phyloP scores from a whole-genome alignment of 2,329 filamentous ascomycete genomes.

The Paracorniculantispora psalliotae region DNA sequence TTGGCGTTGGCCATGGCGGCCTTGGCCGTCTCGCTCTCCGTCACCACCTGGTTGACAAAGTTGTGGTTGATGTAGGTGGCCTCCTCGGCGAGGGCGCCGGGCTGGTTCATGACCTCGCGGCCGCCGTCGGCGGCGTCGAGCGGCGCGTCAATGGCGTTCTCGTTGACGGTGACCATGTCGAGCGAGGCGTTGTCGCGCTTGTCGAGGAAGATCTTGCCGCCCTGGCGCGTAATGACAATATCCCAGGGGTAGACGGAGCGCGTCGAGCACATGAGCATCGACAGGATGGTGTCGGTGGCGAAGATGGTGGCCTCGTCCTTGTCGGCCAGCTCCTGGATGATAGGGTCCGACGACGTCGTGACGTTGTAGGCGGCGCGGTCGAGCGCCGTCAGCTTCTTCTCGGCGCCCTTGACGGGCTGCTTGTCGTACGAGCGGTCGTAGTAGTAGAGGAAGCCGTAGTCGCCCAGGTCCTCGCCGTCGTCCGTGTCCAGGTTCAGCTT shows the following conservation, averaged over 20 bases:
- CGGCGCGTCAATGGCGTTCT: constrained; percentile 93
- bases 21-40: constrained; percentile 74
- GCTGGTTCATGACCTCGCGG: constrained; percentile 93
- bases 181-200: constrained; percentile 94
- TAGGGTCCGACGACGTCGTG: constrained; percentile 89
- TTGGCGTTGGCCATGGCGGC: constrained; percentile 82
- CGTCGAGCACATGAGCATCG: constrained; percentile 98
- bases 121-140: constrained; percentile 86
- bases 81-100: constrained; percentile 87
- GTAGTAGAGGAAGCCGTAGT: constrained; percentile 96
- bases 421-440: constrained; percentile 97
- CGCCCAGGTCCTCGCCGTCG: constrained; percentile 90
- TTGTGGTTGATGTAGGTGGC: constrained; percentile 99
- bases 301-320: constrained; percentile 96
- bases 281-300: constrained; percentile 92
- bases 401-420: constrained; percentile 79
- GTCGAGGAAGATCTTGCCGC: constrained; percentile 97
- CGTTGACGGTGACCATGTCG: constrained; percentile 98
- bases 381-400: constrained; percentile 81
- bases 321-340: constrained; percentile 95
- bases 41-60: constrained; percentile 92
- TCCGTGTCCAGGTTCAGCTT: constrained; percentile 96
- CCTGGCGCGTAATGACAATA: constrained; percentile 86
- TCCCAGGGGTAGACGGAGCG: constrained; percentile 98
- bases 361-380: constrained; percentile 98